Evolutionary conservation across 768 basidiomycete genomes (phyloP).

Genomic region (Aureoboletus auriporus): DNA sequence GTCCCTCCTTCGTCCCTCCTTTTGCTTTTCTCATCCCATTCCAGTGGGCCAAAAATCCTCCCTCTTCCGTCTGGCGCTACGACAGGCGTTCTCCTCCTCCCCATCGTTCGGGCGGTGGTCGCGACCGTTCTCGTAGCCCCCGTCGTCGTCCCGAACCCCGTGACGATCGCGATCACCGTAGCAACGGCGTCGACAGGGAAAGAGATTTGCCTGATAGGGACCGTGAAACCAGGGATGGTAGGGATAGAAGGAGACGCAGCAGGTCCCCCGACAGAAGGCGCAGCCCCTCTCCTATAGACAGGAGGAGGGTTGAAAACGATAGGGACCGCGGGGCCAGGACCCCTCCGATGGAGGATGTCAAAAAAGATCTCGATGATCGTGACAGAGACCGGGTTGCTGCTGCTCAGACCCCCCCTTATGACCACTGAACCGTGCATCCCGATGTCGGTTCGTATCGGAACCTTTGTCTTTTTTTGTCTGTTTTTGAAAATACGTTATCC

Average conservation of each 20-base stretch:
- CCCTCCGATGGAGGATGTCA: conserved; percentile 41
- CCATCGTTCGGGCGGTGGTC: conserved; percentile 34
- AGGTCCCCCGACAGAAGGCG: conserved; percentile 45
- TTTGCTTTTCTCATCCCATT: background rate
- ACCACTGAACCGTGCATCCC: conserved; percentile 35
- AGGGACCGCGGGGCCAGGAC: conserved; percentile 49
- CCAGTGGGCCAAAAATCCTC: conserved; percentile 81
- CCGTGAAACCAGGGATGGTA: conserved; percentile 35
- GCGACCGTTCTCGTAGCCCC: conserved; percentile 53
- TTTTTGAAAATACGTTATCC: background rate
- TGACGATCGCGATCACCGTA: conserved; percentile 37
- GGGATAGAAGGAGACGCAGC: conserved; percentile 48
- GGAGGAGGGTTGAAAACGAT: conserved; percentile 43
- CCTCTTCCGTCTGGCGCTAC: conserved; percentile 78
- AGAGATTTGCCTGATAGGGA: conserved; percentile 30
- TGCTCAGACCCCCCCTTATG: conserved; percentile 57
- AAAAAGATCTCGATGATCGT: conserved; percentile 41
- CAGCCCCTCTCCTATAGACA: conserved; percentile 38
- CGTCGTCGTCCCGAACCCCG: conserved; percentile 40
- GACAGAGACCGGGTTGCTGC: conserved; percentile 45
- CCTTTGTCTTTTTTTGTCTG: background rate
- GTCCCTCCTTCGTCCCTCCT: conserved; percentile 6
- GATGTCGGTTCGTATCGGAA: conserved; percentile 5
- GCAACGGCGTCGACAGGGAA: conserved; percentile 35
- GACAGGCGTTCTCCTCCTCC: conserved; percentile 53